A percentile compares a stretch with the other conserved stretches of the same genome.
Conservation (phyloP, 2,329 filamentous ascomycete species). For the Nemania abortiva region DNA sequence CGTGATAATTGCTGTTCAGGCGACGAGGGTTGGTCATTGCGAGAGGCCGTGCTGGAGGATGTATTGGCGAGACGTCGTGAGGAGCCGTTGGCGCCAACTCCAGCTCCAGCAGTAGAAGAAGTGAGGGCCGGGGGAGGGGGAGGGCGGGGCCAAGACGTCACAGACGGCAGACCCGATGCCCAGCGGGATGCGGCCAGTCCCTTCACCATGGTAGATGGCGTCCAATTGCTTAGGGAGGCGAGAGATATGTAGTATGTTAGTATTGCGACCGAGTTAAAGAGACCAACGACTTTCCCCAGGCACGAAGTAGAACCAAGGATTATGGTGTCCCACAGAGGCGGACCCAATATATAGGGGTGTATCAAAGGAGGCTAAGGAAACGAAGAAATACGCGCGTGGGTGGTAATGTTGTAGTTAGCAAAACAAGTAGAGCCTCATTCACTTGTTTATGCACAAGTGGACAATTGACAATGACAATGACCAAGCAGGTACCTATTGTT, state of each 20-base stretch:
- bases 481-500: not conserved
- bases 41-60: slow-evolving; percentile 15
- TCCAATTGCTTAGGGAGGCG: not conserved
- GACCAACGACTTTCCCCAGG: slow-evolving; percentile 13
- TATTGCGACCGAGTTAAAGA: not conserved
- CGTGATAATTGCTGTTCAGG: slow-evolving; percentile 62
- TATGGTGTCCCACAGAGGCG: not conserved
- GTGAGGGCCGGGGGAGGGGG: slow-evolving; percentile 17
- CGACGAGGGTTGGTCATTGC: slow-evolving; percentile 28
- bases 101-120: not conserved
- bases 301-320: not conserved
- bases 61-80: slow-evolving; percentile 19
- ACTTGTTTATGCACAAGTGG: slow-evolving; percentile 6
- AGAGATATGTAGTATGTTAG: slow-evolving; percentile 2
- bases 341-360: not conserved
- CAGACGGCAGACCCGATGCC: slow-evolving; percentile 29
- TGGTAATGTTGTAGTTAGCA: not conserved
- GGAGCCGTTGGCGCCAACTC: not conserved
- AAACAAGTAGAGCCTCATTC: slow-evolving; percentile 1
- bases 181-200: slow-evolving; percentile 46
- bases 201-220: slow-evolving; percentile 16
- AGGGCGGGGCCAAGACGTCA: slow-evolving; percentile 36
- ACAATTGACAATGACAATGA: too few relatives aligned
- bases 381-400: not conserved
- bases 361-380: not conserved